Conservation (phyloP, 2,329 filamentous ascomycete species). For the Paecilomyces dactylethromorphus region DNA sequence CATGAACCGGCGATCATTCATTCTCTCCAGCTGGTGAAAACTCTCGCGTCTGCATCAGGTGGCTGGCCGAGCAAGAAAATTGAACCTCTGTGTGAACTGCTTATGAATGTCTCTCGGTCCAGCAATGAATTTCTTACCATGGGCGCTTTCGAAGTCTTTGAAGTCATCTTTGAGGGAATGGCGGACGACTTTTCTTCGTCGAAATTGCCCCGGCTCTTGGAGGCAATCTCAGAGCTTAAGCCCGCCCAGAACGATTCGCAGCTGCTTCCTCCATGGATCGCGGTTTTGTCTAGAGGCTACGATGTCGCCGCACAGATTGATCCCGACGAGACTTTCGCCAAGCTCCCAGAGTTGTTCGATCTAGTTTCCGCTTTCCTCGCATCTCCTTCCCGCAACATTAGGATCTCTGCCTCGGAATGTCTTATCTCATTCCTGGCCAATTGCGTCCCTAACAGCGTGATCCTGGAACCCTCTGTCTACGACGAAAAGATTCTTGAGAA, state of each 20-base stretch:
- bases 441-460: constrained; percentile 74
- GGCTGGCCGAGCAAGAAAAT: constrained; percentile 98
- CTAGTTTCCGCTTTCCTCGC: constrained; percentile 76
- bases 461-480: constrained; percentile 83
- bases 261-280: constrained; percentile 91
- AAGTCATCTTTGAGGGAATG: constrained; percentile 93
- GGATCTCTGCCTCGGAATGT: constrained; percentile 90
- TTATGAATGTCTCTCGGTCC: constrained; percentile 81
- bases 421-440: constrained; percentile 88
- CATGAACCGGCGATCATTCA: constrained; percentile 85
- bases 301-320: constrained; percentile 86
- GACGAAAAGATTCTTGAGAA: constrained; percentile 87
- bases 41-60: constrained; percentile 75
- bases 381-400: constrained; percentile 85
- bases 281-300: constrained; percentile 87
- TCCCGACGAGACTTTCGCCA: constrained; percentile 85
- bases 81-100: constrained; percentile 79
- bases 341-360: constrained; percentile 76
- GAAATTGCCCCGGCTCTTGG: constrained; percentile 81
- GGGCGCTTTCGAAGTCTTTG: constrained; percentile 94
- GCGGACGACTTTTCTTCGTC: constrained; percentile 77
- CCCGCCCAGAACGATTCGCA: constrained; percentile 91
- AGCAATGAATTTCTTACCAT: constrained; percentile 95
- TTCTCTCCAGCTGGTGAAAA: constrained; percentile 85
- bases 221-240: constrained; percentile 85